phyloP scores from a whole-genome alignment of 805 yeast species.

The Spencermartinsiella europaea region DNA sequence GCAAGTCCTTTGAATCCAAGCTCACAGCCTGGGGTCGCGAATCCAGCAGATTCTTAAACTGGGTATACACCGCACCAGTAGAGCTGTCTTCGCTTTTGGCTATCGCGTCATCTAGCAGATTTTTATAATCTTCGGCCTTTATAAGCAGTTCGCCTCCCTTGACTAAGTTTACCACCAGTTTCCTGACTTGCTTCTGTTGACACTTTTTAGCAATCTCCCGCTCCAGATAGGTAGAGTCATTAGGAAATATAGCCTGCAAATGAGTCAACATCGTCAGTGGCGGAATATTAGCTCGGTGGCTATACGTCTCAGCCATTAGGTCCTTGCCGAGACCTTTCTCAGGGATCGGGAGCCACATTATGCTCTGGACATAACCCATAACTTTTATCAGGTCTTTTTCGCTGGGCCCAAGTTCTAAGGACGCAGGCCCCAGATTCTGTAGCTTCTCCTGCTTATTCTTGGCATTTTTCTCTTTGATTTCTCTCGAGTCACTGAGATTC shows the following conservation, averaged over 20 bases:
- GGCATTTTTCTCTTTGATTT: conserved; percentile 11
- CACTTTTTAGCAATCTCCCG: conserved; percentile 26
- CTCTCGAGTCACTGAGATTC: conserved; percentile 22
- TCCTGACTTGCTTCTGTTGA: conserved; percentile 24
- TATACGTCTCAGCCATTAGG: conserved; percentile 23
- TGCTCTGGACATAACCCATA: conserved; percentile 21
- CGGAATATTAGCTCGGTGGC: conserved; percentile 28
- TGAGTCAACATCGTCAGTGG: conserved; percentile 31
- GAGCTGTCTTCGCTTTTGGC: conserved; percentile 5
- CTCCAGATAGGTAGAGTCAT: conserved; percentile 34
- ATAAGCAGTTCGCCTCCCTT: conserved; percentile 32
- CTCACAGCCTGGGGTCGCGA: conserved; percentile 26
- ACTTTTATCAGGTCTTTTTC: conserved; percentile 15
- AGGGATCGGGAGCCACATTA: conserved; percentile 32
- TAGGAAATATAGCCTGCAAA: conserved; percentile 33
- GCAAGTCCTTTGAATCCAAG: conserved; percentile 24
- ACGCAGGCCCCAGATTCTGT: conserved; percentile 16
- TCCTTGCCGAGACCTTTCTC: conserved; percentile 26
- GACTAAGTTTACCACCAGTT: conserved; percentile 27
- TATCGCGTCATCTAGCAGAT: conserved; percentile 3
- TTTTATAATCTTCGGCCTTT: conserved; percentile 19
- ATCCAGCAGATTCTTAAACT: conserved; percentile 23
- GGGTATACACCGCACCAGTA: background rate
- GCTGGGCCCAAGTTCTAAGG: conserved; percentile 17
- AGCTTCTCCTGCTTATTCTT: conserved; percentile 17